These are phyloP conservation scores for Zarea fungicola DNA, from an alignment of 2,329 filamentous ascomycete species.

Conservation along the genomic window DNA sequence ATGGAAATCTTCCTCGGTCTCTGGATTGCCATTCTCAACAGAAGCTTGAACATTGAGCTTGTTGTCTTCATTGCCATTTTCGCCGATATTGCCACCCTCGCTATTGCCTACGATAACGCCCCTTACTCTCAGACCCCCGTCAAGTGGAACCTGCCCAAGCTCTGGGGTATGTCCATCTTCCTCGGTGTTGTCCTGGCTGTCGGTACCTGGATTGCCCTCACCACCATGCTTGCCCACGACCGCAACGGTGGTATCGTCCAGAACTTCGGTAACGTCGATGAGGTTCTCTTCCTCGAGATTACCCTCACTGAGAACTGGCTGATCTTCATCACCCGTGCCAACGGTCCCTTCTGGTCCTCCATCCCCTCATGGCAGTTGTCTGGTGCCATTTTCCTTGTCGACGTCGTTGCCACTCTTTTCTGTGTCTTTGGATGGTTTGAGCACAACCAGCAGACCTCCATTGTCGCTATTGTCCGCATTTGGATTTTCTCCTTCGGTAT, in stretches of 20 bases:
- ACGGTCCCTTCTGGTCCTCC: constrained; percentile 87
- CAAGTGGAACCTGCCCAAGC: constrained; percentile 92
- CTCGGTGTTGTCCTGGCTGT: constrained; percentile 75
- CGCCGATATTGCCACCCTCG: constrained; percentile 84
- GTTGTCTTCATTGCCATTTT: constrained; percentile 95
- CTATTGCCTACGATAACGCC: constrained; percentile 90
- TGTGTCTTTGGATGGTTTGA: constrained; percentile 81
- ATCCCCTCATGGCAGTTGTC: constrained; percentile 80
- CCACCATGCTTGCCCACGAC: constrained; percentile 69
- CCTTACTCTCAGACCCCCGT: constrained; percentile 80
- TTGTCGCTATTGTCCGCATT: constrained; percentile 80
- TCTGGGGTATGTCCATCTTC: constrained; percentile 87
- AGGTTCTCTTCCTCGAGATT: constrained; percentile 83
- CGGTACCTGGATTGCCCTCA: constrained; percentile 85
- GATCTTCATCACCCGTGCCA: constrained; percentile 92
- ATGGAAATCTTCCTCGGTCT: constrained; percentile 87
- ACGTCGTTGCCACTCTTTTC: constrained; percentile 81
- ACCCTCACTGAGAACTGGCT: constrained; percentile 92
- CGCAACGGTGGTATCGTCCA: constrained; percentile 79
- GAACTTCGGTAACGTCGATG: constrained; percentile 78
- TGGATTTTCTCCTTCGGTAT: constrained; percentile 90
- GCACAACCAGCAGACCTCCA: constrained; percentile 57
- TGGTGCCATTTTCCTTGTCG: constrained; percentile 74
- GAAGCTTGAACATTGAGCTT: constrained; percentile 76
- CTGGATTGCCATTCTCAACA: constrained; percentile 86